Conservation (phyloP, 2,329 filamentous ascomycete genomes). For the Microcyclosporella mali region DNA sequence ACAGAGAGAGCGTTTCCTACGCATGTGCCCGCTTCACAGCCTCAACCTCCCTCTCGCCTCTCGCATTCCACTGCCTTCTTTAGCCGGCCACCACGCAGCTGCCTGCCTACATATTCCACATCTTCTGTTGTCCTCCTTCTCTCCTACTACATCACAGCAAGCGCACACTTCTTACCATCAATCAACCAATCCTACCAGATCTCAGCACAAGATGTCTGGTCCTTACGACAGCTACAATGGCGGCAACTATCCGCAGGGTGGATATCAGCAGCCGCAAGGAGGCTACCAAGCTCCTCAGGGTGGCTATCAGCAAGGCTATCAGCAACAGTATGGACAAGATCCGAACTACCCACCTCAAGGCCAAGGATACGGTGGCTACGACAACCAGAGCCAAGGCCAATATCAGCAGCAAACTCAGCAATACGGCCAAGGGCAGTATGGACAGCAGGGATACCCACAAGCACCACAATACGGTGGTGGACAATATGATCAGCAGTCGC, state of each 20-base stretch:
- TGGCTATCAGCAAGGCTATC: conserved; percentile 22
- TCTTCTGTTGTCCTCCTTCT: too few species aligned
- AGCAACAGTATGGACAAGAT: conserved; percentile 24
- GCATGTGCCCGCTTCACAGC: background rate
- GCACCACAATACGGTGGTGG: conserved; percentile 25
- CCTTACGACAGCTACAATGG: conserved; percentile 20
- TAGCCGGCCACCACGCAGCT: too few species aligned
- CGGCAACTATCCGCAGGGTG: conserved; percentile 13
- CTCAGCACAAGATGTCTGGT: conserved; percentile 14
- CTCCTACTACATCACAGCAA: too few species aligned
- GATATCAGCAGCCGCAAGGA: conserved; percentile 15
- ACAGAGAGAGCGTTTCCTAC: too few species aligned
- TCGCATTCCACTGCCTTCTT: background rate
- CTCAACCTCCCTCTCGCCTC: background rate
- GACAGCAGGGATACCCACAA: conserved; percentile 14
- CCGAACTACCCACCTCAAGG: conserved; percentile 18
- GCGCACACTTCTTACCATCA: background rate
- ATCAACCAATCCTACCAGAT: background rate
- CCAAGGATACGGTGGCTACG: conserved; percentile 12
- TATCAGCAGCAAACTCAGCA: background rate
- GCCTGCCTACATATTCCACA: too few species aligned
- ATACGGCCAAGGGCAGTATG: conserved; percentile 12
- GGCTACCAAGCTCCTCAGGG: conserved; percentile 17
- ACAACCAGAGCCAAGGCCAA: conserved; percentile 13
- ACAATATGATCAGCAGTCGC: conserved; percentile 16